A percentile compares a stretch with the other conserved stretches of the same genome.
These are phyloP conservation scores for Microdochium nivale DNA, from an alignment of 2,329 filamentous ascomycete species.

Conservation along the genomic window DNA sequence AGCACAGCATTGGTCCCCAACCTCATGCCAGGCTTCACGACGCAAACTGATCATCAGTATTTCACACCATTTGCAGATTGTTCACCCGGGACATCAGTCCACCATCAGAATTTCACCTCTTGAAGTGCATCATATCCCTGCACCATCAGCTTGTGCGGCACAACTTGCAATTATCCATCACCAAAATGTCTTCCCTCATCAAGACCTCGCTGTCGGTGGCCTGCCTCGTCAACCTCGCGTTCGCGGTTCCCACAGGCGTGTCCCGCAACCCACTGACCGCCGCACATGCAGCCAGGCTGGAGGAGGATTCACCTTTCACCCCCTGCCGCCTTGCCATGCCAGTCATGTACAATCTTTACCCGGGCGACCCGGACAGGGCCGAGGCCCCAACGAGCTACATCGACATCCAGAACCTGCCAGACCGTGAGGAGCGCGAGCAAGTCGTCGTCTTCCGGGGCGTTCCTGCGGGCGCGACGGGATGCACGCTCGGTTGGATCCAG, in stretches of 20 bases:
- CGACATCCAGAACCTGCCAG: not conserved
- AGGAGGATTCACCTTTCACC: not conserved
- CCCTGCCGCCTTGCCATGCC: not conserved
- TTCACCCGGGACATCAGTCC: too few species aligned
- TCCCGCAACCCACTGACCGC: not conserved
- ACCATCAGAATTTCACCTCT: too few species aligned
- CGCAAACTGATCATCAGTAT: too few species aligned
- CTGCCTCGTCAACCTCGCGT: not conserved
- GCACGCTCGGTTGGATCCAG: slow-evolving; percentile 21
- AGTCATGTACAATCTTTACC: not conserved
- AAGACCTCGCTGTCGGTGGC: not conserved
- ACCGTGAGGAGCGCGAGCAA: slow-evolving; percentile 13
- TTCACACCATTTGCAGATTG: too few species aligned
- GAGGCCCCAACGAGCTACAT: not conserved
- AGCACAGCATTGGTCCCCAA: not conserved
- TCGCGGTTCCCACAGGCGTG: not conserved
- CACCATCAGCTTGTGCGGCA: too few species aligned
- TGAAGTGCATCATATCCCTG: too few species aligned
- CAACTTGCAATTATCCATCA: too few species aligned
- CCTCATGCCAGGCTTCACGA: too few species aligned
- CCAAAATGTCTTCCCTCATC: not conserved
- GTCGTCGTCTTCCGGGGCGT: slow-evolving; percentile 22
- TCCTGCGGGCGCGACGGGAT: slow-evolving; percentile 16
- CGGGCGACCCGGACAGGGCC: not conserved
- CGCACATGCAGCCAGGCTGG: too few species aligned